Conservation (phyloP, 2,329 filamentous ascomycete species). For the Microdochium trichocladiopsis region DNA sequence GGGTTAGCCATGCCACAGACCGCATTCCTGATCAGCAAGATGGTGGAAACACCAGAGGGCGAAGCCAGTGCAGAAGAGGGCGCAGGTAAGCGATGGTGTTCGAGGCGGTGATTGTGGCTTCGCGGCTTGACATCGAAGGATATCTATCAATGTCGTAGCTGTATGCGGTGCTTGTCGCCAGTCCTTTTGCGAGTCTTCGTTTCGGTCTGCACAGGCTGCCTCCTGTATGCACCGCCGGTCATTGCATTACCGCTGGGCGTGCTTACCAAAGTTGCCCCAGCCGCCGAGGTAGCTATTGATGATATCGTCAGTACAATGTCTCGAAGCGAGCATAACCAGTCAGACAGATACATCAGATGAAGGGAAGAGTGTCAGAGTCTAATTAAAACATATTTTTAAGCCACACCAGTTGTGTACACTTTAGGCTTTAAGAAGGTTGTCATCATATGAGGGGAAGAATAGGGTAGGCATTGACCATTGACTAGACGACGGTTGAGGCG, state of each 20-base stretch:
- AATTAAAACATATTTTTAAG: constrained; percentile 1
- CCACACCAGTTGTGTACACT: not conserved
- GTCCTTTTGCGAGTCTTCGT: too few relatives aligned
- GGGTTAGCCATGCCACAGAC: not conserved
- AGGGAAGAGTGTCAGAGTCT: not conserved
- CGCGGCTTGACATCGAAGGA: too few relatives aligned
- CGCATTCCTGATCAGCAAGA: not conserved
- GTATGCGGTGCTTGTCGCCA: too few relatives aligned
- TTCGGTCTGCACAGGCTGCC: not conserved
- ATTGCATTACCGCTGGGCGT: constrained; percentile 4
- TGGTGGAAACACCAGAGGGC: not conserved
- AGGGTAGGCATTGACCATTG: not conserved
- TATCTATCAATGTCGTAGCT: too few relatives aligned
- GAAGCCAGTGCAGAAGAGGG: not conserved
- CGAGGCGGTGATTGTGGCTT: too few relatives aligned
- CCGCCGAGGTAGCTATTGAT: constrained; percentile 59
- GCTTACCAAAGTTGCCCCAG: constrained; percentile 73
- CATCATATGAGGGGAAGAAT: not conserved
- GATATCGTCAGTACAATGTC: constrained; percentile 9
- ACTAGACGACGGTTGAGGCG: not conserved
- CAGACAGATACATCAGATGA: not conserved
- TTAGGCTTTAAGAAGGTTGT: constrained; percentile 1
- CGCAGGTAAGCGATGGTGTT: not conserved
- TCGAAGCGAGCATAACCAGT: not conserved
- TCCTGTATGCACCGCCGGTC: not conserved